These are phyloP conservation scores for Fagus sylvatica DNA, from an alignment of 306 rosid species.

Conservation along the genomic window DNA sequence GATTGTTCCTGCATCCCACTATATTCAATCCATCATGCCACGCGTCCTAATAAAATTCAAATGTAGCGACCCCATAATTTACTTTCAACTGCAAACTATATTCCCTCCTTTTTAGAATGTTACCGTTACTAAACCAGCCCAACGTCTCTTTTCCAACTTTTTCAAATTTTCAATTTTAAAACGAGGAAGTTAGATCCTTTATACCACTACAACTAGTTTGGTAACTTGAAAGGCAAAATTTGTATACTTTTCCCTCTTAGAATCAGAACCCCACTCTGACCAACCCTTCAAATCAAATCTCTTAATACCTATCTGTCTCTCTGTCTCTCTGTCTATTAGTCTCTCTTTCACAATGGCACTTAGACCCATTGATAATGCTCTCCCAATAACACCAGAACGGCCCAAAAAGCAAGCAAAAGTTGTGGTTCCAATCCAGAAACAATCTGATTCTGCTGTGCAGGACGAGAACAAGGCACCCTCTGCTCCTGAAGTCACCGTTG, in stretches of 20 bases:
- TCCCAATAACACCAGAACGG: conserved; percentile 62
- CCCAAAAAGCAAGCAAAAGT: conserved; percentile 75
- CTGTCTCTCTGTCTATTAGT: background rate
- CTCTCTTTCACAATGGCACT: conserved; percentile 57
- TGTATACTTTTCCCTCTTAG: background rate
- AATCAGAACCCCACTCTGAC: conserved; percentile 7
- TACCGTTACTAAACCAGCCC: conserved; percentile 23
- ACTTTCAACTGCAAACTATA: too few species aligned
- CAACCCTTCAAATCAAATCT: background rate
- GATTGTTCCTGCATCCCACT: background rate
- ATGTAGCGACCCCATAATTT: background rate
- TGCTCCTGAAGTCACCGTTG: conserved; percentile 57
- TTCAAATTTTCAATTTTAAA: conserved; percentile 29
- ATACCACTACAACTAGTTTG: background rate
- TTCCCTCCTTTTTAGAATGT: background rate
- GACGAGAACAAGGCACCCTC: conserved; percentile 61
- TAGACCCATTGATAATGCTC: conserved; percentile 86
- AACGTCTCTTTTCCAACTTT: conserved; percentile 35
- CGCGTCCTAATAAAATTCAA: background rate
- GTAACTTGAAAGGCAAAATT: background rate
- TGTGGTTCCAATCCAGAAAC: conserved; percentile 44
- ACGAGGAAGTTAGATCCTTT: background rate
- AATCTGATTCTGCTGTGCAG: conserved; percentile 29
- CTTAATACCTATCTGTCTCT: background rate
- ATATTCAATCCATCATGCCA: background rate